Evolutionary conservation across 768 basidiomycete genomes (phyloP).

Genomic region (Serendipita indica): DNA sequence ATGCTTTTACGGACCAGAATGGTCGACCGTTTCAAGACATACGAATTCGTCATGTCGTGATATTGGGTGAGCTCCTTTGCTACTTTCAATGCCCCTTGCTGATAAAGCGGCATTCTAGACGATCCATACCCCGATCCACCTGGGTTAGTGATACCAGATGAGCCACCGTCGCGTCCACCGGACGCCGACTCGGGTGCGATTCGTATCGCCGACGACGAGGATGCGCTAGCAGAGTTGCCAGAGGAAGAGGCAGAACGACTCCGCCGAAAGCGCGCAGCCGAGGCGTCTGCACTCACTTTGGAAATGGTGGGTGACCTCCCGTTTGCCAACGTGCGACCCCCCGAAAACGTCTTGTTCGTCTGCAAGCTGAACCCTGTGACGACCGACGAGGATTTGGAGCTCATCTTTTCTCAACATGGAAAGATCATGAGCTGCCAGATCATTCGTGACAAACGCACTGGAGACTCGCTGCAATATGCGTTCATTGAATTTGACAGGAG

Average conservation of each 20-base stretch:
- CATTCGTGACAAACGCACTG: slow-evolving; percentile 88
- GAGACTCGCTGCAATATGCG: slow-evolving; percentile 93
- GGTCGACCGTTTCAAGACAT: slow-evolving; percentile 89
- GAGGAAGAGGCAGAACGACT: slow-evolving; percentile 74
- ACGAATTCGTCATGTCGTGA: slow-evolving; percentile 86
- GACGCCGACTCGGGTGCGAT: slow-evolving; percentile 51
- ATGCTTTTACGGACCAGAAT: slow-evolving; percentile 75
- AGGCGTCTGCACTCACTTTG: slow-evolving; percentile 84
- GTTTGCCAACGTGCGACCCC: slow-evolving; percentile 93
- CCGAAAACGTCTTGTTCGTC: slow-evolving; percentile 96
- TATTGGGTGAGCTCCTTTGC: slow-evolving; percentile 50
- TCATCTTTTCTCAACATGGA: slow-evolving; percentile 94
- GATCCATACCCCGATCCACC: slow-evolving; percentile 89
- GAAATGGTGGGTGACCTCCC: slow-evolving; percentile 99
- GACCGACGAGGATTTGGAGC: slow-evolving; percentile 85
- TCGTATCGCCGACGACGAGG: slow-evolving; percentile 91
- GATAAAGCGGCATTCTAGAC: slow-evolving; percentile 34
- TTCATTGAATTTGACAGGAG: slow-evolving; percentile 96
- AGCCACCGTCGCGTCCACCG: slow-evolving; percentile 65
- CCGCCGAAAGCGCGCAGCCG: slow-evolving; percentile 76
- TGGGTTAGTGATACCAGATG: slow-evolving; percentile 54
- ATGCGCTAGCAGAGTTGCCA: slow-evolving; percentile 63
- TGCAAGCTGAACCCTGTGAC: slow-evolving; percentile 98
- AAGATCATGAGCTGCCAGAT: slow-evolving; percentile 95
- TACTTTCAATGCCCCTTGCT: neutral